Evolutionary conservation across 768 basidiomycete species (phyloP), one percentile per base, ranked within the genome.

Genomic region (Pleurotus salmoneostramineus): DNA sequence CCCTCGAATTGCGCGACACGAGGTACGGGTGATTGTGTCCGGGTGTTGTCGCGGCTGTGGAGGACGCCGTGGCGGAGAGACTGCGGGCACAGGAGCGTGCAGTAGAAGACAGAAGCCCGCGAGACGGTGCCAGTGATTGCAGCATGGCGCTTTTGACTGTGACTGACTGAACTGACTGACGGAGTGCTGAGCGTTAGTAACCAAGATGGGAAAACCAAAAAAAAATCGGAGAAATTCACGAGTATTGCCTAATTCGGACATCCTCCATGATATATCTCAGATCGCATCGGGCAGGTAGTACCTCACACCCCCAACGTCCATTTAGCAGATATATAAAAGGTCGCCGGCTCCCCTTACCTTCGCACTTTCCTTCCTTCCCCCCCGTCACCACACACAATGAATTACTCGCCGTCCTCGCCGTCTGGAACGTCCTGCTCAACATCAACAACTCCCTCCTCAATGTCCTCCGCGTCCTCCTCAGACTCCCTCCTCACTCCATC

Each of bases 1-100:
- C 87, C 50, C 77, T 77, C 48, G 80, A 69, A 69, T 89, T 91
- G 60, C 90, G 82, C 17, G 82, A 79, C 46, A 93, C 76, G 60
- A 79, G 81, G 71, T 90, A 93, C 32, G 72, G 65, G 48, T 69
- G 60, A 62, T 61, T 58, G 36, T 15, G 44, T 63, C 63, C 35
- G 60, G 62, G 27, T 56, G 64, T 42, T 59, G 27, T 54, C 58
- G 48, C 51, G 27, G 65, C n/a, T 49, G 36, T n/a, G 50, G 7
- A 57, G 58, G 33, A 57, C 54, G 61, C 58, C 31, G 64, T 54
- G 56, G 55, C 47, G 59, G 61, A 31, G 61, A 62, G 56, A 61
- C 52, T 56, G 58, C 51, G 56, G 57, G 50, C 37, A 58, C 42
- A 40, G 64, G 35, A 34, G n/a, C n/a, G n/a, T n/a, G n/a, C n/a